Percentiles rank a stretch among this genome's conserved stretches.
Evolutionary conservation across 257 asterid species (phyloP).

Genomic region (Ajuga chamaepitys): DNA sequence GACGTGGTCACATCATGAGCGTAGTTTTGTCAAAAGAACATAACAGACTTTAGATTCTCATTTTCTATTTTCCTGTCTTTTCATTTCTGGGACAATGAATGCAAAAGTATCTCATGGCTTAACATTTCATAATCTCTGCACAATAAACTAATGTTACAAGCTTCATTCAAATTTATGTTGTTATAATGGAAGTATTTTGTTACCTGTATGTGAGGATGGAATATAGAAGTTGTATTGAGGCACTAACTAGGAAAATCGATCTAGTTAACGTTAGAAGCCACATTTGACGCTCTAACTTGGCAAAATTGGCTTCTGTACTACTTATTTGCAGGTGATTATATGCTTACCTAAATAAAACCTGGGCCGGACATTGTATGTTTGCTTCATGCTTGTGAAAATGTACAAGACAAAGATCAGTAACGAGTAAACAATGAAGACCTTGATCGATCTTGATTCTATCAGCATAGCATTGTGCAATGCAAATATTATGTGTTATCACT

Average conservation of each 20-base stretch:
- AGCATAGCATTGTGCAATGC: conserved; percentile 37
- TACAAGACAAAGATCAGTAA: conserved; percentile 40
- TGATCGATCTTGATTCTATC: conserved; percentile 34
- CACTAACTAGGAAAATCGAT: no score
- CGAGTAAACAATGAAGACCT: conserved; percentile 42
- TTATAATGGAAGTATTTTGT: not conserved
- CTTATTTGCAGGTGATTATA: not conserved
- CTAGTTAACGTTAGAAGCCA: no score
- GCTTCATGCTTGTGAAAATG: conserved; percentile 70
- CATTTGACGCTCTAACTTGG: not conserved
- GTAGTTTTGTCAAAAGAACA: not conserved
- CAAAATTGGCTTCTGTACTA: not conserved
- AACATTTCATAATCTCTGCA: conserved; percentile 55
- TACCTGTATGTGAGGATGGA: conserved; percentile 56
- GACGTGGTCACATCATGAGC: not conserved
- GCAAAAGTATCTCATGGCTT: conserved; percentile 45
- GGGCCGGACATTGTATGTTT: conserved; percentile 46
- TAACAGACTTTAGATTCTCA: not conserved
- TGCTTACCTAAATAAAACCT: conserved; percentile 49
- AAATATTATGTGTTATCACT: not conserved
- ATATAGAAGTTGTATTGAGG: no score
- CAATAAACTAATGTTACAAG: no score
- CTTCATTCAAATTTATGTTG: not conserved
- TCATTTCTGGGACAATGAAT: not conserved
- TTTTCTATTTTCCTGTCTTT: not conserved